Base-by-base conservation (phyloP, 129 eudicot genomes). In the Tagetes patula region DNA sequence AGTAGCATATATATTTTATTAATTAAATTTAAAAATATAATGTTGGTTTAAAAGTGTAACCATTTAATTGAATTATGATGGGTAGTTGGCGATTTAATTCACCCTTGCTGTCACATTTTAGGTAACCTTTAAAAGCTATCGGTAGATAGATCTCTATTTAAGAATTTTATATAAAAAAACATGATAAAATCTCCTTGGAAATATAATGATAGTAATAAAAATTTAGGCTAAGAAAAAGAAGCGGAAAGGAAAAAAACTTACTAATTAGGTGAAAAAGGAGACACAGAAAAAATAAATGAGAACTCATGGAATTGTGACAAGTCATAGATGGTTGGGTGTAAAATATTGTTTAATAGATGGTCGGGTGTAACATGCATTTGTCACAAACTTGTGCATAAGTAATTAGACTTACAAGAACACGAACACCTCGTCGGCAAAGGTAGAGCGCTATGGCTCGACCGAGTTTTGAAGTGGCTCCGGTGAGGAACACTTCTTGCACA, bases 361-460 rank as follows among this genome's bases (percentile, higher is more conserved):
- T 45, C 8, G 49, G 9, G 9, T 12, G 2, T 54, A 54, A 54
- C 2, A 11, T 54, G 36, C 34, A 54, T 54, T 54, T 10, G 2
- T 59, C 12, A 36, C 43, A 36, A 33, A 34, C 1, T 10, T 8
- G 1, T 7, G 8, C 34, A 20, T 60, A 60, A 34, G 8, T 0
- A 60, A 20, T 20, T 20, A 40, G 48, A 72, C 85, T 87, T 80
- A 92, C 98, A 32, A 92, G 84, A 75, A 92, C 98, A 30, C 96
- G 88, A 14, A 92, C 86, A 69, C 85, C 76, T 69, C 79, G 75
- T 34, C 85, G 77, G 45, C 88, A 87, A n/a, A 92, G 92, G 58
- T 89, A 92, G 37, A 92, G 98, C 3, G 98, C 95, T 31, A 92
- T 92, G n/a, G 98, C 98, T 52, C 98, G 79, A 56, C 98, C 98